Evolutionary conservation across 1,284 basidiomycete genomes (phyloP), one percentile per base, ranked within the genome.

Genomic region (Ganoderma lingzhi): DNA sequence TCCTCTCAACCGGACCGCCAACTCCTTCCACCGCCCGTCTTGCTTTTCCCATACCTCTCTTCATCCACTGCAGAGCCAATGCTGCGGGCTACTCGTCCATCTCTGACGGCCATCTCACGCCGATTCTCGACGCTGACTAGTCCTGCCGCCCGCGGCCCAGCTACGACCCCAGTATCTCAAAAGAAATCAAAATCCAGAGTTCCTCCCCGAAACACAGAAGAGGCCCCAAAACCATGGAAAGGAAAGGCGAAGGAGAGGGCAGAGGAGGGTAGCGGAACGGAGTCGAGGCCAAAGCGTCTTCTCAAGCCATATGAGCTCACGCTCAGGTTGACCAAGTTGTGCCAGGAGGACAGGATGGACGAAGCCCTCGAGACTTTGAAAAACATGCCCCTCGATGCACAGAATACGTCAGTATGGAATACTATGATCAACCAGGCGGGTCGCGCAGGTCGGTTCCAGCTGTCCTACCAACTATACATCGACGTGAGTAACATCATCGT

Each of bases 391-490:
- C 79, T 85, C 39, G 90, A 90, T 74, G 88, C 92, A 0, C 90
- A 93, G 76, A 94, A 92, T 73, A 82, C 86, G 1, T 81, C 84
- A 28, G 88, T 91, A 2, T 95, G 93, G 93, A 93, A 93, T 71
- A 92, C 88, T 1, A 77, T 94, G 68, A 89, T 95, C 44, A 85
- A 83, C 80, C 83, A 88, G 56, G 85, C 85, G 66, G 82, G 92
- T 81, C 84, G 86, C 59, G 85, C 79, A 17, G 80, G 84, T 64
- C 85, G 85, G 42, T 91, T 84, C 76, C 85, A 89, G 56, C 78
- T 89, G 30, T 87, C 86, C 0, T 91, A 88, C 71, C 77, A 83
- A 23, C 81, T 94, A 32, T 94, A 87, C 78, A 80, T 82, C 48
- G 93, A 94, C 70, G 93, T 93, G 76, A 76, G 90, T 82, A 28